Percentiles rank a stretch among this genome's conserved stretches.
Conservation (phyloP, 148 eudicot genomes). For the Arbutus unedo region DNA sequence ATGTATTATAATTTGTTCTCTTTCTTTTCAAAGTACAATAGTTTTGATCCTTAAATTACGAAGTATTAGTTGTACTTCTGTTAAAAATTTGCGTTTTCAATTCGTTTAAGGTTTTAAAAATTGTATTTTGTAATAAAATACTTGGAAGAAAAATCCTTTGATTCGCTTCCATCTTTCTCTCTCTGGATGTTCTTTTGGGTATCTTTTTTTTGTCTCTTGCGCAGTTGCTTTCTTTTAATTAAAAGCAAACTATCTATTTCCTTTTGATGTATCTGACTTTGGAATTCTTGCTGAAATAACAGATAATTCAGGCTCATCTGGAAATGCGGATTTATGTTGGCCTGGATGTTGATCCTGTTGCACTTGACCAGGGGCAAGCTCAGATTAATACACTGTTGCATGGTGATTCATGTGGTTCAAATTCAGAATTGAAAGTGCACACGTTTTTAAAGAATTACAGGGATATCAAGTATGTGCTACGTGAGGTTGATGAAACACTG, state of each 20-base stretch:
- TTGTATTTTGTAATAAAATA: too few relatives aligned
- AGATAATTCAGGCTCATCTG: constrained; percentile 85
- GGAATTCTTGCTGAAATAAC: constrained; percentile 16
- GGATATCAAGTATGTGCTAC: constrained; percentile 50
- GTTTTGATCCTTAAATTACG: too few relatives aligned
- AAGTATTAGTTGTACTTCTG: too few relatives aligned
- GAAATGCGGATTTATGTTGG: constrained; percentile 76
- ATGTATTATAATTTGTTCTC: too few relatives aligned
- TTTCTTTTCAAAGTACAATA: too few relatives aligned
- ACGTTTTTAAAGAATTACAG: constrained; percentile 59
- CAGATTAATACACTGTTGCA: constrained; percentile 40
- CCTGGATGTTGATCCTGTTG: constrained; percentile 86
- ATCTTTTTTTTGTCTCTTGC: background rate
- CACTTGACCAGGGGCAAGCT: constrained; percentile 65
- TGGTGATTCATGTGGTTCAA: constrained; percentile 24
- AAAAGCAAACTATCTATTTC: background rate
- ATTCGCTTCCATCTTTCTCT: background rate
- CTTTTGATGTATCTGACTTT: background rate
- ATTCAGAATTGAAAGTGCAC: constrained; percentile 42
- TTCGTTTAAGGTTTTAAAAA: too few relatives aligned
- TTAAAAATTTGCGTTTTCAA: too few relatives aligned
- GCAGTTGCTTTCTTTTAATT: background rate
- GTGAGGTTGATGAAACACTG: constrained; percentile 54
- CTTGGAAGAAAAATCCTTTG: background rate
- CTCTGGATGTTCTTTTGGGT: background rate